Evolutionary conservation across 805 yeast species (phyloP).

Genomic region (Spathaspora passalidarum): DNA sequence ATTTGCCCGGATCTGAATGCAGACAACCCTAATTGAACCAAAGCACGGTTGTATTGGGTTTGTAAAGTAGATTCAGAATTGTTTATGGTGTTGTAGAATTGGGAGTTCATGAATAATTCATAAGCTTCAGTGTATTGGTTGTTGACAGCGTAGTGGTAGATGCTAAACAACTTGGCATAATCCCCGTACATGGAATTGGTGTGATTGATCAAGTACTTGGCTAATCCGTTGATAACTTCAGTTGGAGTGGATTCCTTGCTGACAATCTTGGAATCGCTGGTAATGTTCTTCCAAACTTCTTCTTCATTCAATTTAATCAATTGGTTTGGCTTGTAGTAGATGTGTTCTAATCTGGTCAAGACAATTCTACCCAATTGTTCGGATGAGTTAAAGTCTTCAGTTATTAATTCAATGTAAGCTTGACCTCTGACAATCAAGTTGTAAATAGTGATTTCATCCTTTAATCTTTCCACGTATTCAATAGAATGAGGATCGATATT

Average conservation of each 20-base stretch:
- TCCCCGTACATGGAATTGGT: slow-evolving; percentile 68
- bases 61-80: slow-evolving; percentile 83
- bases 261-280: slow-evolving; percentile 20
- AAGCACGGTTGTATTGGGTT: slow-evolving; percentile 90
- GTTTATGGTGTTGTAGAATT: slow-evolving; percentile 78
- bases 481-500: slow-evolving; percentile 92
- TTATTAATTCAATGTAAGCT: slow-evolving; percentile 70
- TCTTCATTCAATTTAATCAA: slow-evolving; percentile 69
- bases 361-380: slow-evolving; percentile 69
- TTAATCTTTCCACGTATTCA: slow-evolving; percentile 86
- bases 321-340: slow-evolving; percentile 85
- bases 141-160: slow-evolving; percentile 89
- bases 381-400: slow-evolving; percentile 40
- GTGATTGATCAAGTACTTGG: slow-evolving; percentile 64
- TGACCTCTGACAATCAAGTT: slow-evolving; percentile 79
- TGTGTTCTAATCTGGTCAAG: slow-evolving; percentile 82
- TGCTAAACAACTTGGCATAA: slow-evolving; percentile 78
- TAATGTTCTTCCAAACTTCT: slow-evolving; percentile 65
- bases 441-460: slow-evolving; percentile 80
- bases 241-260: slow-evolving; percentile 36
- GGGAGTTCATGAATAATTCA: slow-evolving; percentile 83
- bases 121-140: slow-evolving; percentile 81
- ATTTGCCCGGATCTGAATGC: slow-evolving; percentile 91
- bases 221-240: slow-evolving; percentile 60
- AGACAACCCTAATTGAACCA: slow-evolving; percentile 92